Base-by-base conservation (phyloP, 106 monocot genomes). In the Acorus calamus region DNA sequence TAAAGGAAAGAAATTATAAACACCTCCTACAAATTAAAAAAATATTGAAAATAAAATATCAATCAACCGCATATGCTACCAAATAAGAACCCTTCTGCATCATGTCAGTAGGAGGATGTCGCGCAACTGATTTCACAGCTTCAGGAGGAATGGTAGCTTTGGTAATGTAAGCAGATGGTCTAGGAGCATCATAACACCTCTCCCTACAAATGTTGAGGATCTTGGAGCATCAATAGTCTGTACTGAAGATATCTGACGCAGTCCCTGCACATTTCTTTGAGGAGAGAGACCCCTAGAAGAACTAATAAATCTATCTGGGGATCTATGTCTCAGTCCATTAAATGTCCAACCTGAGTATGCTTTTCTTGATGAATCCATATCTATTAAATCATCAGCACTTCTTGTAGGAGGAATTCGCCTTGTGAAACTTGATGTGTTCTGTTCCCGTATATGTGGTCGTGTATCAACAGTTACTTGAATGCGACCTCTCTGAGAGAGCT, bases 321-420 rank as follows among this genome's bases (percentile, higher is more conserved):
- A 83, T 69, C 83, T 85, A 65, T 66, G 73, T 53, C 88, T 80
- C 56, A 57, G 55, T 52, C 54, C 69, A 68, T 83, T 67, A 3
- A 66, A 45, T 53, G 59, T 49, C 69, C 65, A 73, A 44, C 80
- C 7, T 46, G 74, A 62, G 50, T 82, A 80, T 6, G 81, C 50
- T 62, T 67, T 85, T 69, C 80, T 84, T 9, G 58, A 44, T 57
- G 83, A 76, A 49, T 80, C 78, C 57, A 84, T 59, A 42, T 66
- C 74, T n/a, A 72, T 46, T 42, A 85, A 78, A 80, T 88, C 85
- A 71, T 85, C 88, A 55, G 71, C 80, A 80, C 78, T 85, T 78
- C 85, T 82, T 62, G 80, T 58, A 46, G 83, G 74, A 73, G 80
- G 77, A 60, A 83, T 75, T 71, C 77, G 63, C 63, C 78, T 83